Percentiles rank a stretch among this genome's conserved stretches.
Evolutionary conservation across 75 land plant species (phyloP).

Genomic region (Sequoia sempervirens): DNA sequence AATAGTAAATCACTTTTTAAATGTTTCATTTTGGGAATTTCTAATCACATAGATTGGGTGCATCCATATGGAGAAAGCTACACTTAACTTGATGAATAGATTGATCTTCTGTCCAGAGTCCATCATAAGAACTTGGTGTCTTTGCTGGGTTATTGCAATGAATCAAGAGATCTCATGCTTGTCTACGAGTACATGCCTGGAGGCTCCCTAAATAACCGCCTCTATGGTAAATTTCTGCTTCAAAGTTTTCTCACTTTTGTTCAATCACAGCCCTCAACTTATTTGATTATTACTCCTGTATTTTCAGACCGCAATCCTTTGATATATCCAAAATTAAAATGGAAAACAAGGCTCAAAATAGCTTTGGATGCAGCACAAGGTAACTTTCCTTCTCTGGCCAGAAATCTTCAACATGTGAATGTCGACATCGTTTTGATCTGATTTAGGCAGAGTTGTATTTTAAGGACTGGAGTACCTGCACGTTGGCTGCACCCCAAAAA

Average conservation of each 20-base stretch:
- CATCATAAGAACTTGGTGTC: constrained; percentile 35
- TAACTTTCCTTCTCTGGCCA: neutral
- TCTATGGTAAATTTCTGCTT: constrained; percentile 7
- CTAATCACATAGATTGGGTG: neutral
- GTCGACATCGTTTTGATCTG: neutral
- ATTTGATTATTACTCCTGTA: neutral
- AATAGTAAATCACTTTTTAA: no score
- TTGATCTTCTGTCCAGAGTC: constrained; percentile 13
- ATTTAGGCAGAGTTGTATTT: neutral
- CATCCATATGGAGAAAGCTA: neutral
- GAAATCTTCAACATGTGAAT: neutral
- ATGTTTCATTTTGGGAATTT: no score
- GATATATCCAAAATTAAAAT: neutral
- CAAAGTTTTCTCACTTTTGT: constrained; percentile 8
- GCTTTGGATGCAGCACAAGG: neutral
- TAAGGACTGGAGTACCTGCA: constrained; percentile 19
- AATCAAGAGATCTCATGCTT: constrained; percentile 37
- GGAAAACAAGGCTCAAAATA: constrained; percentile 18
- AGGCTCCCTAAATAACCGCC: constrained; percentile 51
- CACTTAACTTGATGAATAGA: constrained; percentile 8
- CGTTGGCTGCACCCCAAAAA: constrained; percentile 9
- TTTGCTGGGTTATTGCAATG: constrained; percentile 46
- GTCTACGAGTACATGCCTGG: constrained; percentile 31
- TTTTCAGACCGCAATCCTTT: neutral
- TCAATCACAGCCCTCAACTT: neutral